A percentile compares a stretch with the other conserved stretches of the same genome.
Evolutionary conservation across 2,329 filamentous ascomycete species (phyloP).

Genomic region (Epichloe sylvatica): DNA sequence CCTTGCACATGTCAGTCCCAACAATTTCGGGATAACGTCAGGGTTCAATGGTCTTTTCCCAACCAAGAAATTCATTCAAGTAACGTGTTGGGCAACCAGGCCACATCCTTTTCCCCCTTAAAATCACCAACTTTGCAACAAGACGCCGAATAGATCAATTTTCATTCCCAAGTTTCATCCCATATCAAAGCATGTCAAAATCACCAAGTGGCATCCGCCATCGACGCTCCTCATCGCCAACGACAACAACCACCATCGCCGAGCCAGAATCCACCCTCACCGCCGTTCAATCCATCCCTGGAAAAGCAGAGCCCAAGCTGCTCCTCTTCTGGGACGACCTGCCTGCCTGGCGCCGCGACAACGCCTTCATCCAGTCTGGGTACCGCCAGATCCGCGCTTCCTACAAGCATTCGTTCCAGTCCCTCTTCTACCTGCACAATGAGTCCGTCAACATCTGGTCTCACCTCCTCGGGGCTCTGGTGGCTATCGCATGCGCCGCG

Average conservation of each 20-base stretch:
- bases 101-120: background rate
- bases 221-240: slow-evolving; percentile 13
- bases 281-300: slow-evolving; percentile 22
- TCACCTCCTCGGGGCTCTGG: slow-evolving; percentile 49
- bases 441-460: slow-evolving; percentile 52
- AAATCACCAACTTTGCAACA: background rate
- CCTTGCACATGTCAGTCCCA: slow-evolving; percentile 4
- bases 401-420: slow-evolving; percentile 30
- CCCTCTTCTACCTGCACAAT: slow-evolving; percentile 43
- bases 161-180: background rate
- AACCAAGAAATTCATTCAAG: no score
- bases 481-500: slow-evolving; percentile 37
- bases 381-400: slow-evolving; percentile 39
- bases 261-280: slow-evolving; percentile 10
- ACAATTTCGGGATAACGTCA: slow-evolving; percentile 3
- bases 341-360: slow-evolving; percentile 45
- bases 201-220: background rate
- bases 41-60: background rate
- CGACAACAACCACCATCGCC: slow-evolving; percentile 12
- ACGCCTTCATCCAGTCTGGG: slow-evolving; percentile 38
- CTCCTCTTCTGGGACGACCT: slow-evolving; percentile 45
- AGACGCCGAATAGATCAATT: background rate
- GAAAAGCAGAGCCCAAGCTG: slow-evolving; percentile 25
- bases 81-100: no score
- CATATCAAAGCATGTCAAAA: background rate